Evolutionary conservation across 73 alveolate genomes (phyloP).

Genomic region (Paramecium octaurelia): DNA sequence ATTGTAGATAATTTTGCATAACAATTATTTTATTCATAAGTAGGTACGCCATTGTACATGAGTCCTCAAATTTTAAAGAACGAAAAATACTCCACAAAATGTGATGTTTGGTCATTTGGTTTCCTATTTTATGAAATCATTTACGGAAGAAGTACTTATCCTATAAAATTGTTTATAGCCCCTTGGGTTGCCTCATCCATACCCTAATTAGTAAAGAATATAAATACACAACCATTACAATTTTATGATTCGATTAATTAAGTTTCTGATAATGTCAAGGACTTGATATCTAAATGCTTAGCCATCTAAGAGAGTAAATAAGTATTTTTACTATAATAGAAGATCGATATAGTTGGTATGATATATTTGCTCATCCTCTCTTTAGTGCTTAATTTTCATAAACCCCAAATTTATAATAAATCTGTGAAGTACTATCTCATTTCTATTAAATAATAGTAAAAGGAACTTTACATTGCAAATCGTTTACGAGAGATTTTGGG

Average conservation of each 20-base stretch:
- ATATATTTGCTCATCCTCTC: neutral
- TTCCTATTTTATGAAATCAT: constrained; percentile 26
- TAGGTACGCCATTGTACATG: constrained; percentile 60
- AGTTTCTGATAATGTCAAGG: neutral
- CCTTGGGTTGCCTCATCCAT: constrained; percentile 53
- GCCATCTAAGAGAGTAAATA: neutral
- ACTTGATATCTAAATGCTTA: constrained; percentile 9
- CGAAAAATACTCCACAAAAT: constrained; percentile 49
- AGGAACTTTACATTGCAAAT: neutral
- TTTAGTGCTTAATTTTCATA: neutral
- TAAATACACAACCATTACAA: neutral
- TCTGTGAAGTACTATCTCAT: neutral
- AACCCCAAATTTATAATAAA: neutral
- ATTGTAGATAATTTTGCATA: constrained; percentile 53
- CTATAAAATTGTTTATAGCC: neutral
- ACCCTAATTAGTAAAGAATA: constrained; percentile 16
- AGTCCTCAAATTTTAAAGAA: constrained; percentile 40
- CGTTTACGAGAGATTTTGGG: neutral
- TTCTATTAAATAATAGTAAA: neutral
- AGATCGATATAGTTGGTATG: neutral
- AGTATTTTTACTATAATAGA: neutral
- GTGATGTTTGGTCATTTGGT: constrained; percentile 65
- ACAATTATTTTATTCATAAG: constrained; percentile 46
- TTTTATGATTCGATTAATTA: neutral
- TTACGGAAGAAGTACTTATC: neutral